phyloP scores from a whole-genome alignment of 371 early-diverging fungal species.

The Entomophthora muscae region DNA sequence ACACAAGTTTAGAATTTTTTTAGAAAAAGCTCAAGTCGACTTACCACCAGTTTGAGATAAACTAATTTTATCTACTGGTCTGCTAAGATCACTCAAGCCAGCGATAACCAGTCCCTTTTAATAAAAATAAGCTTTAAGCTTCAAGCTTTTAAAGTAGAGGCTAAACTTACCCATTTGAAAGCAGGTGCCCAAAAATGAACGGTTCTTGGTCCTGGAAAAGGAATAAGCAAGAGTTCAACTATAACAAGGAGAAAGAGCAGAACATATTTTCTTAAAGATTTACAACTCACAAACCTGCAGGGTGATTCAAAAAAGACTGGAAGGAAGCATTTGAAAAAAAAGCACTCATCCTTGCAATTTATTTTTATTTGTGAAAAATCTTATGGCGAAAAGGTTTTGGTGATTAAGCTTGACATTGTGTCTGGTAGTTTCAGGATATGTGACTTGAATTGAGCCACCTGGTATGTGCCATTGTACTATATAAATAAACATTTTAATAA shows the following conservation, averaged over 20 bases:
- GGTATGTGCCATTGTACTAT: too few relatives aligned
- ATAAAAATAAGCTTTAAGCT: too few relatives aligned
- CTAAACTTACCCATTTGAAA: conserved; percentile 55
- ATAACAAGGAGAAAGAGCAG: too few relatives aligned
- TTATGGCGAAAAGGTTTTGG: too few relatives aligned
- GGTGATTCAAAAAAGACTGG: conserved; percentile 28
- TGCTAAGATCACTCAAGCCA: conserved; percentile 73
- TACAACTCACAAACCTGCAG: conserved; percentile 26
- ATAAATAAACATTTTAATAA: too few relatives aligned
- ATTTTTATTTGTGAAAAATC: too few relatives aligned
- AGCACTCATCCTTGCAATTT: too few relatives aligned
- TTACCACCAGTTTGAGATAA: conserved; percentile 55
- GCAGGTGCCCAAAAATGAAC: conserved; percentile 81
- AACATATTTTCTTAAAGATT: too few relatives aligned
- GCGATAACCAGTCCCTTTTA: conserved; percentile 82
- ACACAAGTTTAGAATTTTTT: background rate
- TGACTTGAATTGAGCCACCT: too few relatives aligned
- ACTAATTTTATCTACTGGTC: conserved; percentile 83
- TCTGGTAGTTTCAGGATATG: too few relatives aligned
- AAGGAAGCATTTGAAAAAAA: conserved; percentile 9
- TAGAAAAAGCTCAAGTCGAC: conserved; percentile 11
- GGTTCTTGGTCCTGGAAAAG: conserved; percentile 55
- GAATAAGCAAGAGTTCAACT: too few relatives aligned
- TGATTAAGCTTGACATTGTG: too few relatives aligned
- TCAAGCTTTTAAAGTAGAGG: conserved; percentile 2